Percentiles rank a stretch among this genome's conserved stretches.
phyloP scores from a whole-genome alignment of 75 land plant genomes.

The Pinus taeda region DNA sequence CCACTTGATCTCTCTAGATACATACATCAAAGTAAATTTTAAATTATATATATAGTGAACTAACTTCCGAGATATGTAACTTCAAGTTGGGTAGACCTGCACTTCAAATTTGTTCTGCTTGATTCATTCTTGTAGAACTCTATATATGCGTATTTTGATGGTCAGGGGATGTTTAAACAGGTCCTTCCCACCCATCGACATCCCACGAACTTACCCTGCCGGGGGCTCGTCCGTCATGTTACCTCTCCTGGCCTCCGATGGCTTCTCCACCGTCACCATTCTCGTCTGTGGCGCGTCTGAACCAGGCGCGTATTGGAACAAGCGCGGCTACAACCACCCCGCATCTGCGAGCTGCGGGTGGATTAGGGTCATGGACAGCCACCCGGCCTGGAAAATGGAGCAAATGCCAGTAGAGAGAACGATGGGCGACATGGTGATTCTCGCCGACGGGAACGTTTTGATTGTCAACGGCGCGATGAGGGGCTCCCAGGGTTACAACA shows the following conservation, averaged over 20 bases:
- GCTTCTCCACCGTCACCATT: constrained; percentile 9
- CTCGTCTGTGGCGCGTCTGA: constrained; percentile 31
- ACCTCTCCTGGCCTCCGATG: not conserved
- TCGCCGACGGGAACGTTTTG: constrained; percentile 15
- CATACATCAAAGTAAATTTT: too few relatives aligned
- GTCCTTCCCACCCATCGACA: constrained; percentile 16
- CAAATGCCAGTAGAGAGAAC: constrained; percentile 24
- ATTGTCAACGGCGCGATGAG: constrained; percentile 27
- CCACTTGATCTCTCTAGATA: too few relatives aligned
- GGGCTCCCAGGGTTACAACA: constrained; percentile 17
- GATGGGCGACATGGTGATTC: constrained; percentile 40
- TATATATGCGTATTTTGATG: too few relatives aligned
- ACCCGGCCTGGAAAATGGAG: constrained; percentile 27
- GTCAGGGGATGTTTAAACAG: too few relatives aligned
- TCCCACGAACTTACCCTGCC: constrained; percentile 23
- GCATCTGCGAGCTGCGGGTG: constrained; percentile 20
- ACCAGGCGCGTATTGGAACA: constrained; percentile 6
- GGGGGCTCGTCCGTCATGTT: constrained; percentile 35
- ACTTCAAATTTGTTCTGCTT: too few relatives aligned
- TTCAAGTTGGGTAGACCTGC: too few relatives aligned
- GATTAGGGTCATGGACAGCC: constrained; percentile 1
- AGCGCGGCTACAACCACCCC: not conserved
- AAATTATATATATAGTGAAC: too few relatives aligned
- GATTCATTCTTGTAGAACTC: too few relatives aligned
- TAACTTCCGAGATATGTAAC: too few relatives aligned